Evolutionary conservation across 2,329 filamentous ascomycete species (phyloP).

Genomic region (Hypocrella siamensis): DNA sequence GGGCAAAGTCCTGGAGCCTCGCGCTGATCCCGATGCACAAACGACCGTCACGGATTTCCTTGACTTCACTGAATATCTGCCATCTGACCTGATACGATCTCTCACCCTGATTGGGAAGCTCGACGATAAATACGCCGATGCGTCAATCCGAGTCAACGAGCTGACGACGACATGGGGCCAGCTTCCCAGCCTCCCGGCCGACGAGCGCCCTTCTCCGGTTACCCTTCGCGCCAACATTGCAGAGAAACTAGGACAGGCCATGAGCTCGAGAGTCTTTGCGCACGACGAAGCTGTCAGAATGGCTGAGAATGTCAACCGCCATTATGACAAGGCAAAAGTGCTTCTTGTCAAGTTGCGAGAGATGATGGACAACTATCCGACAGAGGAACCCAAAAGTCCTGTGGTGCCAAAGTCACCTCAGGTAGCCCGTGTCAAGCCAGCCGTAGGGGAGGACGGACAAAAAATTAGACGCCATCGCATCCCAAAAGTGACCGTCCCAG

Average conservation of each 20-base stretch:
- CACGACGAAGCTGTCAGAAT: slow-evolving; percentile 48
- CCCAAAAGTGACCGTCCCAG: slow-evolving; percentile 48
- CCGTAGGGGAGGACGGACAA: slow-evolving; percentile 27
- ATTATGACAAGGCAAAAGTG: slow-evolving; percentile 43
- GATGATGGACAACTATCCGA: slow-evolving; percentile 45
- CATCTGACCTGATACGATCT: slow-evolving; percentile 49
- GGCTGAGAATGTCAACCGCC: slow-evolving; percentile 45
- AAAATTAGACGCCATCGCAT: slow-evolving; percentile 29
- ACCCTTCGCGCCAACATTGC: slow-evolving; percentile 46
- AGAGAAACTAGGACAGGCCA: slow-evolving; percentile 34
- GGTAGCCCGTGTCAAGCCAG: slow-evolving; percentile 30
- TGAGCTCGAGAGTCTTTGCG: slow-evolving; percentile 40
- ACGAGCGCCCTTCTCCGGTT: slow-evolving; percentile 30
- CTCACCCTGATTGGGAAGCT: slow-evolving; percentile 50
- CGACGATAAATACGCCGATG: slow-evolving; percentile 40
- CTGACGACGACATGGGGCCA: slow-evolving; percentile 41
- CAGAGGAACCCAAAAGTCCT: slow-evolving; percentile 36
- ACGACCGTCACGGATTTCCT: slow-evolving; percentile 56
- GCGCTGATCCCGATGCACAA: slow-evolving; percentile 49
- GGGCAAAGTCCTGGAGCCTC: slow-evolving; percentile 29
- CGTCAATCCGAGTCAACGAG: slow-evolving; percentile 37
- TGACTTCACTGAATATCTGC: slow-evolving; percentile 55
- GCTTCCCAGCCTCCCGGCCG: slow-evolving; percentile 31
- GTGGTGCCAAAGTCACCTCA: slow-evolving; percentile 38
- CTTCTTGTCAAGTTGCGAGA: slow-evolving; percentile 42